Base-by-base conservation (phyloP, 2,329 filamentous ascomycete species). In the Penicillium aurantiogriseum region DNA sequence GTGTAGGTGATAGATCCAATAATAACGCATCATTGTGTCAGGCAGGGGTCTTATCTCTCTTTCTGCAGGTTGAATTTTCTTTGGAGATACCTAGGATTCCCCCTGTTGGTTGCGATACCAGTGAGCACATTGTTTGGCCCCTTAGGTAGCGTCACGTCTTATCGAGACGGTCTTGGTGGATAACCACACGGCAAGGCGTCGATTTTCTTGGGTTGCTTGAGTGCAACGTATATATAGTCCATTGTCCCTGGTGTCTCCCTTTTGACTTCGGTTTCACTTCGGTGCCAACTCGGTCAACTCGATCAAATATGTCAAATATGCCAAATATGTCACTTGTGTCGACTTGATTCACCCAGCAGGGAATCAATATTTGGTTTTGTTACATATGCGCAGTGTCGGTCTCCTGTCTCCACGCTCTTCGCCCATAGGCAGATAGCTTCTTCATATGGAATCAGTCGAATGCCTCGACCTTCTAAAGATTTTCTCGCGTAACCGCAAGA, bases 161-260 rank as follows among this genome's bases (percentile, higher is more conserved):
- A 69, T 68, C 67, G 50, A 62, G 48, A 62, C 55, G 19, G 43
- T 55, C 25, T 63, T 58, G 67, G 59, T 58, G 64, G 63, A 68
- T 67, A 66, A 53, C 35, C 60, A 42, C 44, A 60, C 55, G 53
- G 51, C 46, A 51, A 29, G 47, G 53, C 29, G 39, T 56, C 46
- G 51, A 44, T 42, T 15, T 33, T 25, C 21, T 27, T 10, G 23
- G 44, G 15, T n/a, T 47, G 19, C 11, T 38, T 44, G 39, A 51
- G 27, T 43, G 31, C 48, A 17, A 33, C 17, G 31, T 55, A 57
- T 62, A 62, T 63, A 64, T 57, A 63, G 55, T 46, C 15, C 51
- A 35, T 9, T 43, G 31, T 45, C 42, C 47, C 46, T 43, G 33
- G 5, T 10, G 23, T 35, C 36, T 17, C 36, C 8, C 5, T 43